Evolutionary conservation across 495 filamentous ascomycete species (phyloP), one percentile per base, ranked within the genome.

Genomic region (Penicillium taxi): DNA sequence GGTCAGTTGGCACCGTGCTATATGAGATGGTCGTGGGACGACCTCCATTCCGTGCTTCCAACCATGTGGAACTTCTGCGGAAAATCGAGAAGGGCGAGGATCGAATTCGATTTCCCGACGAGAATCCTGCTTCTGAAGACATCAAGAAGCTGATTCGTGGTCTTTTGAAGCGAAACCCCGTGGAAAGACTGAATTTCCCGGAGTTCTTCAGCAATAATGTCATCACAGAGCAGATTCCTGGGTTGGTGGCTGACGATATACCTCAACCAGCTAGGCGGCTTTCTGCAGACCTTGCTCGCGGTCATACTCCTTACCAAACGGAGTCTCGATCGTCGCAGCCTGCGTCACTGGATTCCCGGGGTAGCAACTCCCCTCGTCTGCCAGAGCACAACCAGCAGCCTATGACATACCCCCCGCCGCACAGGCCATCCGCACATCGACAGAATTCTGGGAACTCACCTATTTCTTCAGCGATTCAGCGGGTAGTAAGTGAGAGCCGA

Each of bases 1-100:
- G 91, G 91, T 98, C 91, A 14, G 84, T 94, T 24, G 91, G 91
- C 22, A 95, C 93, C 4, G 91, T 98, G 6, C 62, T 93, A 14
- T 91, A 82, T 56, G 91, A 98, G 68, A 94, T 96, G 87, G 78
- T 93, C 27, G 80, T 80, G 2, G 91, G 88, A 35, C 82, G 74
- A 51, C 88, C 91, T 6, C 91, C 91, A 0, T 98, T 96, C 60
- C 75, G 86, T 33, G 91, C 91, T 1, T 73, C 75, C 15, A 98
- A 98, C 50, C 91, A 98, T 52, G 87, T 98, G 14, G 91, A 96
- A 44, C 69, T 98, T 4, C 73, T 96, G 4, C 78, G 86, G 34
- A 90, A 78, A 61, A 98, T 98, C 40, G 89, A 96, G 52, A 80
- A 78, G 33, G 74, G 77, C 8, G 81, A 89, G 25, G 91, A 95